Evolutionary conservation across 2,329 filamentous ascomycete species (phyloP), one percentile per base, ranked within the genome.

Genomic region (Chalaropsis thielavioides): DNA sequence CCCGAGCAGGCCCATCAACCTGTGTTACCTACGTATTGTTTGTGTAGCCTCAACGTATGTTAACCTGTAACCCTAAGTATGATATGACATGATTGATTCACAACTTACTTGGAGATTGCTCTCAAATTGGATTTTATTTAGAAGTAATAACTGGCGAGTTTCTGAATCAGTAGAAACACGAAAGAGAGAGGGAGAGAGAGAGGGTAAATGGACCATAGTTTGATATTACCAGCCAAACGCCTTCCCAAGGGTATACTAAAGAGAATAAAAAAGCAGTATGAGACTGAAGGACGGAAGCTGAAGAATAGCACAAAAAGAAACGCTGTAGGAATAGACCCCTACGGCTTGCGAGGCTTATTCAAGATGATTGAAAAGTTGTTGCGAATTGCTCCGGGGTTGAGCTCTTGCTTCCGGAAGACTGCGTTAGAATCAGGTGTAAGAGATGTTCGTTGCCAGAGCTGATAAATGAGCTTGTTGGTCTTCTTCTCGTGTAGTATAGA

Each of bases 341-440:
- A 58, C n/a, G 27, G 10, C 15, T 19, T 35, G 15, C 5, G 54
- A n/a, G 54, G 27, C 22, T 51, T 24, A 8, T 78, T 77, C 67
- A 96, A 74, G 17, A 90, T 81, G 70, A 97, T 85, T 15, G 88
- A 85, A 74, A 97, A 99, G 72, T 99, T 97, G 75, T 99, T 99
- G 73, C 91, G 84, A 27, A 79, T 82, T 63, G 79, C 78, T 11
- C 92, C 92, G 24, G 89, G 81, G 68, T 89, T 86, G 49, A 96
- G 73, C 72, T 94, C 87, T 68, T 83, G 81, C 75, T 97, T 97
- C 67, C 79, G 79, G 71, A 87, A 89, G 11, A 69, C 62, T 64
- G 74, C 74, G 19, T 68, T 67, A 27, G 35, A 49, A 67, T 44
- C 8, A 66, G 66, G 60, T 46, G 66, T 58, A 35, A 64, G 51